Evolutionary conservation across 2,329 filamentous ascomycete genomes (phyloP).

Genomic region (Alternaria ethzedia): DNA sequence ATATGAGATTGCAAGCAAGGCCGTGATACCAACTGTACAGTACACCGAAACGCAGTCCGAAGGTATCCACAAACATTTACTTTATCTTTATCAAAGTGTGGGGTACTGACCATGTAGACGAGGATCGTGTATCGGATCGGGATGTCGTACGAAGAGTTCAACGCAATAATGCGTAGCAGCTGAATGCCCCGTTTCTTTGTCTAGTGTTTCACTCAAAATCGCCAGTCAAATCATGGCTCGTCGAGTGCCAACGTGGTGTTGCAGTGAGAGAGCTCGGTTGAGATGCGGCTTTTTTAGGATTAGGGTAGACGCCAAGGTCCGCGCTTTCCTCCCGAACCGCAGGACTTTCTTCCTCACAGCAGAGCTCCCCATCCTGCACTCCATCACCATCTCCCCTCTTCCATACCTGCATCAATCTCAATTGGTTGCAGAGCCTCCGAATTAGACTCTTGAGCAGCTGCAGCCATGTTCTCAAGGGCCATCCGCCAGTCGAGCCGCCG

Average conservation of each 20-base stretch:
- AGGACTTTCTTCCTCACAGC: conserved; percentile 36
- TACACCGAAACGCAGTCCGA: background rate
- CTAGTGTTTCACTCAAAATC: background rate
- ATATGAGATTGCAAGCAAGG: background rate
- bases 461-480: conserved; percentile 95
- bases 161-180: background rate
- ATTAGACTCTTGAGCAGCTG: conserved; percentile 53
- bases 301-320: conserved; percentile 27
- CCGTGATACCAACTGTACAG: background rate
- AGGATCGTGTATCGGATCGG: background rate
- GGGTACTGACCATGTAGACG: background rate
- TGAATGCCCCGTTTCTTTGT: rapidly evolving
- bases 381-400: conserved; percentile 50
- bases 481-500: conserved; percentile 95
- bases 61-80: background rate
- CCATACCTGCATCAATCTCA: conserved; percentile 51
- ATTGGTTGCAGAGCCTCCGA: conserved; percentile 51
- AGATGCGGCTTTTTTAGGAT: conserved; percentile 24
- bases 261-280: conserved; percentile 12
- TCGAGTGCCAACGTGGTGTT: background rate
- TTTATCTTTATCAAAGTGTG: conserved; percentile 1
- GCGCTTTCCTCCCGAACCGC: conserved; percentile 41
- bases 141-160: background rate
- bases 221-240: background rate
- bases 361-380: conserved; percentile 44